Evolutionary conservation across 495 filamentous ascomycete genomes (phyloP).

Genomic region (Apiosordaria backusii): DNA sequence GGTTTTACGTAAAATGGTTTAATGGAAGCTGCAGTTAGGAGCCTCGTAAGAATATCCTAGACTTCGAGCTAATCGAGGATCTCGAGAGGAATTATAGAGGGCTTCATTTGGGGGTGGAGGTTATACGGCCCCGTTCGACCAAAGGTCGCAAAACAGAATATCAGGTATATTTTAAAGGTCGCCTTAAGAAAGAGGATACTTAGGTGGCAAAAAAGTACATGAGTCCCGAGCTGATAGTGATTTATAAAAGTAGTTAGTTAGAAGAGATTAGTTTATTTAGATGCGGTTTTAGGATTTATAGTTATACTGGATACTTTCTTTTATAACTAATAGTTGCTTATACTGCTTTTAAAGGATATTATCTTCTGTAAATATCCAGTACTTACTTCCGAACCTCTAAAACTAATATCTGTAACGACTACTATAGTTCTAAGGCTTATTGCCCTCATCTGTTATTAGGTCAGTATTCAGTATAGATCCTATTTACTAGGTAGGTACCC

Average conservation of each 20-base stretch:
- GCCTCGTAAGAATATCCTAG: conserved; percentile 1
- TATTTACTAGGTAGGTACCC: no score
- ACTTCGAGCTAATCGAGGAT: background rate
- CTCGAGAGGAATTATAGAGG: background rate
- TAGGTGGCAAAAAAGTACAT: background rate
- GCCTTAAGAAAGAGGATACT: background rate
- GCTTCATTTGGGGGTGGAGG: background rate
- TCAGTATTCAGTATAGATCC: no score
- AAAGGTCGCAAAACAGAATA: conserved; percentile 1
- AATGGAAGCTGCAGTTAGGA: background rate
- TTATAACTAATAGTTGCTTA: no score
- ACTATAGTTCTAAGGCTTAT: no score
- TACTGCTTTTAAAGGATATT: no score
- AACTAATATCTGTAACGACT: no score
- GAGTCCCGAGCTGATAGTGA: background rate
- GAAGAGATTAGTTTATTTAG: background rate
- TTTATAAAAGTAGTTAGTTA: conserved; percentile 1
- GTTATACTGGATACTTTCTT: no score
- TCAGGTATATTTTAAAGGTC: conserved; percentile 3
- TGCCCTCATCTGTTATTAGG: no score
- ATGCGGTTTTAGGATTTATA: background rate
- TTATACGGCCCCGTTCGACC: background rate
- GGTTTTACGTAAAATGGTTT: no score
- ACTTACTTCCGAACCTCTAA: no score
- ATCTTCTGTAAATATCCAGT: no score